Conservation (phyloP, 768 basidiomycete genomes). For the Tricholoma terreum region DNA sequence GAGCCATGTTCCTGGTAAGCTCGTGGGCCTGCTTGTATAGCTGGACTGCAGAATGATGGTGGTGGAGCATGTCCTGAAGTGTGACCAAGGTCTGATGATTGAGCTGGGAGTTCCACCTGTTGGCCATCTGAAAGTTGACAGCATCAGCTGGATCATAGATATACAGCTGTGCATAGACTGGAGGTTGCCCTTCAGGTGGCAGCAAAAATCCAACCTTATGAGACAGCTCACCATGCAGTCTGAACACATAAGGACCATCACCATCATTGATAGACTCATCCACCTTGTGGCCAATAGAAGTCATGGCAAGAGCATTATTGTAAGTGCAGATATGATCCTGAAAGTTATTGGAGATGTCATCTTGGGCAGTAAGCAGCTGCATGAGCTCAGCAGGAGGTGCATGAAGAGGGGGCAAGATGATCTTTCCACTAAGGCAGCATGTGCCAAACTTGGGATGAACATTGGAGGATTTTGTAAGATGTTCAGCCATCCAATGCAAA, state of each 20-base stretch:
- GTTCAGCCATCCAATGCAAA: conserved; percentile 35
- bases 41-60: conserved; percentile 11
- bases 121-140: conserved; percentile 10
- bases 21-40: conserved; percentile 25
- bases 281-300: conserved; percentile 25
- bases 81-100: conserved; percentile 13
- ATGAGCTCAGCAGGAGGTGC: conserved; percentile 22
- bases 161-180: too few relatives aligned
- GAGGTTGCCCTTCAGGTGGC: conserved; percentile 17
- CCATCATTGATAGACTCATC: conserved; percentile 27
- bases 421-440: conserved; percentile 36
- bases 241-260: conserved; percentile 30
- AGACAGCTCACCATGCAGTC: conserved; percentile 34
- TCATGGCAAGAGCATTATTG: conserved; percentile 40
- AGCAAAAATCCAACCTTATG: conserved; percentile 33
- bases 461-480: conserved; percentile 9
- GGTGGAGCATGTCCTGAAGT: conserved; percentile 16
- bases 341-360: conserved; percentile 16
- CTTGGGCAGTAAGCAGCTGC: conserved; percentile 14
- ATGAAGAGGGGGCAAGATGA: conserved; percentile 22
- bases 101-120: conserved; percentile 7
- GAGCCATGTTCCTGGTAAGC: not conserved
- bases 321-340: conserved; percentile 39
- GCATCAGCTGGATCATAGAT: conserved; percentile 34
- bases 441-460: conserved; percentile 24